These are phyloP conservation scores for Pistacia atlantica DNA, from an alignment of 345 rosid species.

Conservation along the genomic window DNA sequence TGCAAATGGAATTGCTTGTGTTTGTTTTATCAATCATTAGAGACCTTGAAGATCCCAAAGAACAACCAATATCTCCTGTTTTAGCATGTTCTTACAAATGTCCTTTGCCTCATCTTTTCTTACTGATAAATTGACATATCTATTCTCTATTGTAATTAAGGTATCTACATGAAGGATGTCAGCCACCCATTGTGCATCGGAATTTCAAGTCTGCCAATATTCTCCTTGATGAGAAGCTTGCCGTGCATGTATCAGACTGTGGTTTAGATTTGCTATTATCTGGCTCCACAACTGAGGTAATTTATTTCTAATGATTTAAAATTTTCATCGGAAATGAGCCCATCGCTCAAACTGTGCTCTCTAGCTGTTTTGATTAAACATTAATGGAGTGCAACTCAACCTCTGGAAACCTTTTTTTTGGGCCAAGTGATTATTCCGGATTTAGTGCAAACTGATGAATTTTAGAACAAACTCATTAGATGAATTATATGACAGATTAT, in stretches of 20 bases:
- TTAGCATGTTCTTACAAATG: slow-evolving; percentile 6
- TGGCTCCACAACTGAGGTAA: slow-evolving; percentile 63
- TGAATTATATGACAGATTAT: not conserved
- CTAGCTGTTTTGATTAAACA: slow-evolving; percentile 19
- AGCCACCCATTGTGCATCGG: slow-evolving; percentile 72
- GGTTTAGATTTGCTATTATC: slow-evolving; percentile 69
- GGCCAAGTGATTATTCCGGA: not conserved
- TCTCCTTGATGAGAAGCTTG: slow-evolving; percentile 71
- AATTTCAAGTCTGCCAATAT: slow-evolving; percentile 81
- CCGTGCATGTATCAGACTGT: slow-evolving; percentile 73
- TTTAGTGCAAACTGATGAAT: not conserved
- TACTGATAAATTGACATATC: slow-evolving; percentile 5
- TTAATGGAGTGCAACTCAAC: slow-evolving; percentile 10
- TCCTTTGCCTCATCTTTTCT: slow-evolving; percentile 7
- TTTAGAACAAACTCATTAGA: not conserved
- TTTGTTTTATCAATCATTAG: slow-evolving; percentile 8
- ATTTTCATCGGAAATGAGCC: not conserved
- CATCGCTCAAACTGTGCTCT: not conserved
- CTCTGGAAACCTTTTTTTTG: not conserved
- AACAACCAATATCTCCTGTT: not conserved
- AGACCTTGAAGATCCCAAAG: not conserved
- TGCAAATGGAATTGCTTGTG: not conserved
- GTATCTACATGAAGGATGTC: slow-evolving; percentile 85
- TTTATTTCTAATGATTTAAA: slow-evolving; percentile 1
- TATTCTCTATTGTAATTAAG: slow-evolving; percentile 38